Evolutionary conservation across 768 basidiomycete genomes (phyloP).

Genomic region (Termitomyces sp.): DNA sequence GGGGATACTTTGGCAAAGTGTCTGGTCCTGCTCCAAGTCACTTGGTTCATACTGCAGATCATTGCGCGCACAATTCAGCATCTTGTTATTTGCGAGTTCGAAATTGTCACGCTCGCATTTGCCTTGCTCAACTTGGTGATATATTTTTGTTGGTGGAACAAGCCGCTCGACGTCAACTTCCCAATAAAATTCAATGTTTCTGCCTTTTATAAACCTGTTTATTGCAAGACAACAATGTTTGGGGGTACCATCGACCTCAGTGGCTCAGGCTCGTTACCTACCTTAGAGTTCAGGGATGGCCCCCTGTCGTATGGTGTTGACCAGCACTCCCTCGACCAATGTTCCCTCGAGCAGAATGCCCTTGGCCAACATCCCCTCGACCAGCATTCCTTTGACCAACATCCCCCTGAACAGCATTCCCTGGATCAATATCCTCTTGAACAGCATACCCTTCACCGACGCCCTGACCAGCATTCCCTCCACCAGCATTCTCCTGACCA

Average conservation of each 20-base stretch:
- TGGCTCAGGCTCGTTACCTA: too few species aligned
- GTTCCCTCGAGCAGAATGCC: too few species aligned
- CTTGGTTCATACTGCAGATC: constrained; percentile 24
- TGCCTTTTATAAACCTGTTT: not conserved
- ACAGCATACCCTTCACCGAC: too few species aligned
- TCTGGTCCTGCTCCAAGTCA: constrained; percentile 21
- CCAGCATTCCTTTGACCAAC: too few species aligned
- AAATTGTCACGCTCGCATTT: constrained; percentile 24
- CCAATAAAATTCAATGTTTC: constrained; percentile 7
- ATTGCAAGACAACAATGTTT: not conserved
- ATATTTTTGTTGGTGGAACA: constrained; percentile 29
- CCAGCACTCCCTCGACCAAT: too few species aligned
- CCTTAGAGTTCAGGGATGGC: too few species aligned
- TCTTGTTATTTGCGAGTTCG: constrained; percentile 21
- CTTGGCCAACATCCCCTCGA: too few species aligned
- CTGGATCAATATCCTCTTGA: too few species aligned
- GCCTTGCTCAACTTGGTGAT: constrained; percentile 19
- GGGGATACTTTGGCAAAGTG: constrained; percentile 18
- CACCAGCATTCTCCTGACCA: too few species aligned
- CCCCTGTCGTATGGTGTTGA: too few species aligned
- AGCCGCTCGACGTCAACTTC: constrained; percentile 22
- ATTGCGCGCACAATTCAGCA: constrained; percentile 15
- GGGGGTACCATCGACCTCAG: not conserved
- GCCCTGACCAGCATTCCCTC: too few species aligned
- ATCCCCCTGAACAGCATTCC: too few species aligned